Conservation (phyloP, 2,329 filamentous ascomycete genomes). For the Metarhizium brunneum region DNA sequence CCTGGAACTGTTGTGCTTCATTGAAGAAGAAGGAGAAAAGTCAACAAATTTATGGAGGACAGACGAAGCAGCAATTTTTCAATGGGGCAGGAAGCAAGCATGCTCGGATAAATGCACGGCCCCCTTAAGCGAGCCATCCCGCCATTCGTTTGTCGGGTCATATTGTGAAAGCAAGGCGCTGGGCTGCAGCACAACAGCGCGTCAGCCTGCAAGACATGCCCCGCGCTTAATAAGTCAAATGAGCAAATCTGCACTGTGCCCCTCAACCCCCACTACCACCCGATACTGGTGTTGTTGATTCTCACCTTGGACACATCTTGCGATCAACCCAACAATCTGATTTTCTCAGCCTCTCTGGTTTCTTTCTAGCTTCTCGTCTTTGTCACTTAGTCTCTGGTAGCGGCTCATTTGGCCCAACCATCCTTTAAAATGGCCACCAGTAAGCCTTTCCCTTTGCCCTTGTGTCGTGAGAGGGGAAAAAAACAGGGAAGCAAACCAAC, state of each 20-base stretch:
- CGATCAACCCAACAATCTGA: constrained; percentile 18
- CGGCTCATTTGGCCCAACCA: constrained; percentile 1
- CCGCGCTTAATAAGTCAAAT: constrained; percentile 6
- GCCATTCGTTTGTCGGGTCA: constrained; percentile 16
- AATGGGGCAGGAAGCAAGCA: neutral
- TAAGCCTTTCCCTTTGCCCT: constrained; percentile 12
- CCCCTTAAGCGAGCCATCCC: constrained; percentile 15
- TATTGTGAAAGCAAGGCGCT: constrained; percentile 11
- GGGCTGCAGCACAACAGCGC: constrained; percentile 2
- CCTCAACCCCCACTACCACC: constrained; percentile 25
- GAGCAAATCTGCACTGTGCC: constrained; percentile 25
- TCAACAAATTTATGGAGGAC: neutral
- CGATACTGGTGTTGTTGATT: constrained; percentile 7
- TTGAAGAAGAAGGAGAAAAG: neutral
- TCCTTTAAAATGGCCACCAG: constrained; percentile 23
- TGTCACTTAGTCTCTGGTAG: constrained; percentile 4
- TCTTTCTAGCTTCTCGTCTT: constrained; percentile 1
- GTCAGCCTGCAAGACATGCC: constrained; percentile 10
- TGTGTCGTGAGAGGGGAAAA: constrained; percentile 6
- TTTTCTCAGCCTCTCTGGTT: constrained; percentile 2
- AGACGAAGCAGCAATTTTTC: neutral
- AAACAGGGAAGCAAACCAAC: constrained; percentile 7
- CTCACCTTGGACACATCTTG: constrained; percentile 22
- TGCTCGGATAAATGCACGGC: constrained; percentile 7
- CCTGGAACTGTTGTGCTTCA: neutral